Percentiles rank a stretch among this genome's conserved stretches.
These are phyloP conservation scores for Moniliella sp. DNA, from an alignment of 1,284 basidiomycete species.

Conservation along the genomic window DNA sequence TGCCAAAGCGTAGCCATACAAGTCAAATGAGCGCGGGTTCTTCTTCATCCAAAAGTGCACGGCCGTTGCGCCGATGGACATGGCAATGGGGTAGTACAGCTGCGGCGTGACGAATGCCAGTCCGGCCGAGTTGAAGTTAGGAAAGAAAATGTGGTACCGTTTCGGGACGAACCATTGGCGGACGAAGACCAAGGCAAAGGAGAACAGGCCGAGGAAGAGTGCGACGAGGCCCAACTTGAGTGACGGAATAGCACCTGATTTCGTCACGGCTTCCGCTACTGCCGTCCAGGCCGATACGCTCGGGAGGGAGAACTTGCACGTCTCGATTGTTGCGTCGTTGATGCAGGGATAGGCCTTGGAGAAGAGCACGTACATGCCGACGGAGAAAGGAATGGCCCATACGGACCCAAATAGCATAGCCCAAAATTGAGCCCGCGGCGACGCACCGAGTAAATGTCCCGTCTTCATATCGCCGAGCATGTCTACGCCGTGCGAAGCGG, in stretches of 20 bases:
- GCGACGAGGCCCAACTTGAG: conserved; percentile 42
- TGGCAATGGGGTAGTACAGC: conserved; percentile 21
- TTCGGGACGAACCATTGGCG: conserved; percentile 43
- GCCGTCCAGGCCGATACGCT: conserved; percentile 47
- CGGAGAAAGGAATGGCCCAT: conserved; percentile 11
- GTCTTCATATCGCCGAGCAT: conserved; percentile 56
- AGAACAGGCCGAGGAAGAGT: conserved; percentile 40
- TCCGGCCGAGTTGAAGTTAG: conserved; percentile 49
- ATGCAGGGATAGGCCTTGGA: conserved; percentile 47
- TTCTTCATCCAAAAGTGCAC: conserved; percentile 39
- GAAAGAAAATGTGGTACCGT: conserved; percentile 42
- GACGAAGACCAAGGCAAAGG: conserved; percentile 35
- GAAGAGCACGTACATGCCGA: conserved; percentile 19
- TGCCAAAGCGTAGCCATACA: conserved; percentile 46
- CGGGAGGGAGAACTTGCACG: conserved; percentile 44
- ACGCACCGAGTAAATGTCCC: conserved; percentile 48
- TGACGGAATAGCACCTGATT: conserved; percentile 13
- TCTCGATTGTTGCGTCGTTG: conserved; percentile 24
- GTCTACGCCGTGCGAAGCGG: conserved; percentile 45
- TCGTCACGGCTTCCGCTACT: conserved; percentile 42
- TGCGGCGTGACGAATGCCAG: conserved; percentile 41
- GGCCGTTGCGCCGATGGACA: conserved; percentile 25
- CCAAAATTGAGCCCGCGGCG: conserved; percentile 47
- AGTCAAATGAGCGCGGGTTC: conserved; percentile 33
- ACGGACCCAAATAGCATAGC: conserved; percentile 36